Percentiles rank a stretch among this genome's conserved stretches.
Conservation (phyloP, 2,329 filamentous ascomycete genomes). For the Aspergillus pseudoglaucus region DNA sequence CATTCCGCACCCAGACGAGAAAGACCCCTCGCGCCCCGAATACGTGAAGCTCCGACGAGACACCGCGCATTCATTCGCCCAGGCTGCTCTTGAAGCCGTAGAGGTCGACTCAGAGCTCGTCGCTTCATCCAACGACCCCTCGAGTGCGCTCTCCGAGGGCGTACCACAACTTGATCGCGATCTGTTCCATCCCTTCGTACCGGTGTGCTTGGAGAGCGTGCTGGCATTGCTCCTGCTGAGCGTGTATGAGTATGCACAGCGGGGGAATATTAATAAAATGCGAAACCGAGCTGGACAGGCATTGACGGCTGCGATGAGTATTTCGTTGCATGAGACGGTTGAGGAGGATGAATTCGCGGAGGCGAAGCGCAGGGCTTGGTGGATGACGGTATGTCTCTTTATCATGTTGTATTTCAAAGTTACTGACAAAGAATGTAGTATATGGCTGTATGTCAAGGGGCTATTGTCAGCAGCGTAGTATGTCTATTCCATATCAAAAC, state of each 20-base stretch:
- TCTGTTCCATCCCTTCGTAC: constrained; percentile 14
- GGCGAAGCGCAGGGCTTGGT: constrained; percentile 19
- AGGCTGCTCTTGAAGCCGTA: constrained; percentile 17
- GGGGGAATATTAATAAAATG: constrained; percentile 24
- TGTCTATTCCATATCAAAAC: constrained; percentile 5
- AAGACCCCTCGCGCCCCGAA: constrained; percentile 11
- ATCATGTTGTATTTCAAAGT: constrained; percentile 13
- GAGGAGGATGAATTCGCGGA: constrained; percentile 17
- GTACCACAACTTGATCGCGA: constrained; percentile 5
- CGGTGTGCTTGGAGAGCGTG: constrained; percentile 20
- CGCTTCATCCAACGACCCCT: constrained; percentile 5
- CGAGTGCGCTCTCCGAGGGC: constrained; percentile 10
- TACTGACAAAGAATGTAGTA: constrained; percentile 33
- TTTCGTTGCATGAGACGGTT: constrained; percentile 18
- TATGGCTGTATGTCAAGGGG: constrained; percentile 45
- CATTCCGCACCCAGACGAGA: constrained; percentile 19
- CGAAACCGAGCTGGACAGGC: constrained; percentile 23
- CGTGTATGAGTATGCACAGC: constrained; percentile 26
- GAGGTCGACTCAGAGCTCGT: constrained; percentile 21
- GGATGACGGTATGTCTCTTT: constrained; percentile 16
- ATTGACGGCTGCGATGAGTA: constrained; percentile 17
- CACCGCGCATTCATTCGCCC: constrained; percentile 17
- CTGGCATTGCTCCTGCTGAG: constrained; percentile 21
- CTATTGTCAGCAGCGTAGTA: constrained; percentile 48
- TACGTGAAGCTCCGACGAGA: constrained; percentile 17